Evolutionary conservation across 257 asterid species (phyloP).

Genomic region (Rauvolfia tetraphylla): DNA sequence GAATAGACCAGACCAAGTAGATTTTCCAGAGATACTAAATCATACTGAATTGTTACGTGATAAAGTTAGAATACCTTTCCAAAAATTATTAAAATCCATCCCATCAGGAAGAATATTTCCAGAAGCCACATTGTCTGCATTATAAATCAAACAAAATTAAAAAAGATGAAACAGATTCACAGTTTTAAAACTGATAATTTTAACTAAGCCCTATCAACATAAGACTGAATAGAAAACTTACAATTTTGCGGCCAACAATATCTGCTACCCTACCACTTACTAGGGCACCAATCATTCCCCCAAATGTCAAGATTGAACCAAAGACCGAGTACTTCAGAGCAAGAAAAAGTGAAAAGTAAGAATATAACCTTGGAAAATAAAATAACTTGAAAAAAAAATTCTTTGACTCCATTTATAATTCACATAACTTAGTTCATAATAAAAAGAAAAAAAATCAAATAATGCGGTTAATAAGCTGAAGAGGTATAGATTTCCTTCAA

Average conservation of each 20-base stretch:
- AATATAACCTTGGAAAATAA: background rate
- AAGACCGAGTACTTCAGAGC: conserved; percentile 20
- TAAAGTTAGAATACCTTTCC: conserved; percentile 16
- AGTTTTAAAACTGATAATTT: background rate
- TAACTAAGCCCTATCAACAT: background rate
- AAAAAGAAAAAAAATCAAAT: background rate
- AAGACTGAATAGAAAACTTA: conserved; percentile 8
- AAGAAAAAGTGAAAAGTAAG: background rate
- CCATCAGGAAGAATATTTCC: conserved; percentile 18
- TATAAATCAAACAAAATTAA: background rate
- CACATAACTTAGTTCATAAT: background rate
- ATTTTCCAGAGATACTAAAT: background rate
- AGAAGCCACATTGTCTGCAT: conserved; percentile 28
- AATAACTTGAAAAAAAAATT: background rate
- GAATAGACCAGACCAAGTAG: background rate
- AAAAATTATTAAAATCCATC: conserved; percentile 19
- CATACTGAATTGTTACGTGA: background rate
- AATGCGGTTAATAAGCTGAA: background rate
- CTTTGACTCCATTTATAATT: background rate
- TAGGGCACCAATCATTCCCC: conserved; percentile 27
- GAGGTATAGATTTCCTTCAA: background rate
- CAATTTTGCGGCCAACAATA: conserved; percentile 25
- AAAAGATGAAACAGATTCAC: background rate
- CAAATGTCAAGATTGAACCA: conserved; percentile 25
- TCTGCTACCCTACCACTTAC: conserved; percentile 23